These are phyloP conservation scores for Coemansia sp. DNA, from an alignment of 192 early-diverging fungal species.

Conservation along the genomic window DNA sequence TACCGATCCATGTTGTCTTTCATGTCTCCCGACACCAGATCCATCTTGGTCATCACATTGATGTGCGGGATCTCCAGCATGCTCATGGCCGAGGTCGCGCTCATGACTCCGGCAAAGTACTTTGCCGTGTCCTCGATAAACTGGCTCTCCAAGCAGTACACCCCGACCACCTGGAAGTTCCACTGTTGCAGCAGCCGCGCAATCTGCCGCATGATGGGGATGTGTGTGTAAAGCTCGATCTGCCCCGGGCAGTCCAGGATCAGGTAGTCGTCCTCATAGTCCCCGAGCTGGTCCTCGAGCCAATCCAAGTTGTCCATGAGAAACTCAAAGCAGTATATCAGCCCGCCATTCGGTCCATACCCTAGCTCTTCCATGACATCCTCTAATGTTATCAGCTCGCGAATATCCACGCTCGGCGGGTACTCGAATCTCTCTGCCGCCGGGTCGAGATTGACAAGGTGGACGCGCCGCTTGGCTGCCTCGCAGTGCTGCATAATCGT, in stretches of 20 bases:
- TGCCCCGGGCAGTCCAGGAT: slow-evolving; percentile 98
- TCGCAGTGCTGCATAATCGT: slow-evolving; percentile 96
- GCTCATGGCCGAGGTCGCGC: slow-evolving; percentile 95
- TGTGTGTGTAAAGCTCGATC: slow-evolving; percentile 99
- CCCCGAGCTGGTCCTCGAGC: slow-evolving; percentile 91
- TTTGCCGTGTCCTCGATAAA: slow-evolving; percentile 96
- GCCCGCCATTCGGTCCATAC: slow-evolving; percentile 96
- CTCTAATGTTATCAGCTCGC: slow-evolving; percentile 95
- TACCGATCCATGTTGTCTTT: slow-evolving; percentile 75
- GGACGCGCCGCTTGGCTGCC: slow-evolving; percentile 77
- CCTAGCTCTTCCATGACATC: slow-evolving; percentile 98
- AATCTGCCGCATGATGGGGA: slow-evolving; percentile 90
- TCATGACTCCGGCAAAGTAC: slow-evolving; percentile 96
- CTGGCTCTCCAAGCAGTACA: slow-evolving; percentile 93
- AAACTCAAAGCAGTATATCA: slow-evolving; percentile 98
- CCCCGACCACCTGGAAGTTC: slow-evolving; percentile 88
- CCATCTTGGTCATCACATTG: slow-evolving; percentile 99
- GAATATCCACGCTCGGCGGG: slow-evolving; percentile 85
- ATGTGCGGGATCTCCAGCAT: slow-evolving; percentile 98
- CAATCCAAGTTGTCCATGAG: slow-evolving; percentile 95
- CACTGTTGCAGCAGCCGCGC: slow-evolving; percentile 68
- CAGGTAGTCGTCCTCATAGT: slow-evolving; percentile 95
- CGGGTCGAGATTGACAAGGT: slow-evolving; percentile 97
- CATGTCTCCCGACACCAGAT: slow-evolving; percentile 72
- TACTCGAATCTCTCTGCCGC: slow-evolving; percentile 98